phyloP scores from a whole-genome alignment of 2,329 filamentous ascomycete genomes.

The Fusarium annulatum region DNA sequence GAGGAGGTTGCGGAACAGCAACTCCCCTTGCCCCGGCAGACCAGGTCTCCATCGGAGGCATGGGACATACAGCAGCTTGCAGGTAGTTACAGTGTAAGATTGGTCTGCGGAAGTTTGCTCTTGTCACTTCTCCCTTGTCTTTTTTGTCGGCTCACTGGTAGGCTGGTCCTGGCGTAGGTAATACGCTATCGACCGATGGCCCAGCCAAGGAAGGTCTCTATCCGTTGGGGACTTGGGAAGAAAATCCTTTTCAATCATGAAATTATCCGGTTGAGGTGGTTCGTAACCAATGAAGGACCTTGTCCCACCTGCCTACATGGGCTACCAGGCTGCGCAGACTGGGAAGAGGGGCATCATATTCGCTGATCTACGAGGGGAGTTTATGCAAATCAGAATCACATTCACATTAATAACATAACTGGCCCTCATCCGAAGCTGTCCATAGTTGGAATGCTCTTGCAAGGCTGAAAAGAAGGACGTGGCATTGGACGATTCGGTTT shows the following conservation, averaged over 20 bases:
- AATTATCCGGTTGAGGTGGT: conserved; percentile 13
- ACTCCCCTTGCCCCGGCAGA: conserved; percentile 36
- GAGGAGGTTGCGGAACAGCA: conserved; percentile 31
- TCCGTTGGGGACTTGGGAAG: conserved; percentile 6
- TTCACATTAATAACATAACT: conserved; percentile 17
- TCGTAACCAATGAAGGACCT: conserved; percentile 15
- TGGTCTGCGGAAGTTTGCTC: conserved; percentile 16
- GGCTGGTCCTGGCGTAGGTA: conserved; percentile 11
- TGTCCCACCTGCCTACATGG: background rate
- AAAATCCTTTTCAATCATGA: conserved; percentile 25
- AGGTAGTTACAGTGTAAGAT: conserved; percentile 14
- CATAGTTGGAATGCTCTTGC: conserved; percentile 34
- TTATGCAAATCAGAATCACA: conserved; percentile 32
- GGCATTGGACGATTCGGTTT: conserved; percentile 38
- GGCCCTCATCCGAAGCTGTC: conserved; percentile 18
- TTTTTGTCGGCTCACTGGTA: conserved; percentile 7
- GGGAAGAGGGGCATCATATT: conserved; percentile 11
- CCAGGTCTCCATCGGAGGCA: conserved; percentile 26
- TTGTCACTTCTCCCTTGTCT: conserved; percentile 31
- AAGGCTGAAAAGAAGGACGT: conserved; percentile 41
- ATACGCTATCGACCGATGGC: conserved; percentile 26
- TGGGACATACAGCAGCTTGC: background rate
- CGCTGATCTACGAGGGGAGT: conserved; percentile 8
- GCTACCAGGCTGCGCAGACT: background rate
- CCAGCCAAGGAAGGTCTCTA: conserved; percentile 7